Evolutionary conservation across 75 land plant genomes (phyloP), one percentile per base, ranked within the genome.

Genomic region (Cunninghamia lanceolata): DNA sequence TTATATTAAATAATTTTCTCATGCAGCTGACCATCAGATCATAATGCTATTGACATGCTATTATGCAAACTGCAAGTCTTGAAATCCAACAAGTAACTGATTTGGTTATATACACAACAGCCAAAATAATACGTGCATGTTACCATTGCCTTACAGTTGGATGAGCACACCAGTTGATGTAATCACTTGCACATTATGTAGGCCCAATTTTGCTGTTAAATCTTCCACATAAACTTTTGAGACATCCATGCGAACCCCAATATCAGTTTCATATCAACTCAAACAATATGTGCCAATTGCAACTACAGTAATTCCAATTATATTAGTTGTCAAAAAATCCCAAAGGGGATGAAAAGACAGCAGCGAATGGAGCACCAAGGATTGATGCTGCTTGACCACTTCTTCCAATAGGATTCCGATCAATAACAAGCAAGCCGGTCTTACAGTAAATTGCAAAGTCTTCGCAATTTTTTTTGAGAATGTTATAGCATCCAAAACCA

Each of bases 361-460:
- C 94, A 45, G 97, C 94, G 40, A 97, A 85, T 4, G 99, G 96
- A 10, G 93, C 95, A 28, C 97, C 95, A 21, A 97, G 82, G 35
- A 92, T 63, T 13, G 99, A 93, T 10, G 89, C 90, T 14, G 97
- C 94, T 89, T 97, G 97, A 11, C 99, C 99, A 66, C 97, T 95
- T 84, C 91, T 91, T 28, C 97, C 97, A 34, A 97, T 82, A 36
- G 91, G 82, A 80, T 88, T 90, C 42, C 89, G 77, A 21, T 93
- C 93, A 53, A 90, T 70, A 36, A 94, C 94, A 66, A 94, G 90
- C 35, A 94, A 90, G 15, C 99, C 99, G 2, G 99, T 94, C 89
- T 95, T 96, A 90, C 96, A 96, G 81, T 94, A 96, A 0, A 94
- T 94, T 28, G 99, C 95, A 85, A 95, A n/a, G n/a, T n/a, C n/a